A percentile compares a stretch with the other conserved stretches of the same genome.
Conservation (phyloP, 495 filamentous ascomycete species). For the Recurvomyces mirabilis region DNA sequence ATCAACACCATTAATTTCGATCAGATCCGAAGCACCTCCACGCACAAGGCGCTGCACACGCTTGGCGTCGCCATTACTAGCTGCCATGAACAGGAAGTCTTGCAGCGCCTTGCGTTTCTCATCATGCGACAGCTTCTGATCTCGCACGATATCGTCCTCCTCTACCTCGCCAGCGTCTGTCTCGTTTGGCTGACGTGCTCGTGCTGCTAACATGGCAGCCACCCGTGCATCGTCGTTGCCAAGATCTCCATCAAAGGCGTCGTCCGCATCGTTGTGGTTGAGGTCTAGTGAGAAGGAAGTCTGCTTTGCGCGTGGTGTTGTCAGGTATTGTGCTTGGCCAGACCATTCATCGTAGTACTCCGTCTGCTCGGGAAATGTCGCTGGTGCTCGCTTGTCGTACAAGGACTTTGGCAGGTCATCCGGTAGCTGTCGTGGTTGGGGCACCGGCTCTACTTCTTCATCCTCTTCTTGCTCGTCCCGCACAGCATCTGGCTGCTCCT, state of each 20-base stretch:
- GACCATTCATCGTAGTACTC: conserved; percentile 99
- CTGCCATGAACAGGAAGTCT: conserved; percentile 84
- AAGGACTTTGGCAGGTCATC: conserved; percentile 81
- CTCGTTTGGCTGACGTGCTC: conserved; percentile 65
- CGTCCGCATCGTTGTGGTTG: conserved; percentile 60
- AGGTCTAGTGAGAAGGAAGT: conserved; percentile 81
- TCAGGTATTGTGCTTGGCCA: conserved; percentile 92
- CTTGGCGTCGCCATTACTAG: conserved; percentile 88
- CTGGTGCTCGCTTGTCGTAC: conserved; percentile 66
- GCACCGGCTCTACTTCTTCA: neutral
- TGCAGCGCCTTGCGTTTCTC: conserved; percentile 77
- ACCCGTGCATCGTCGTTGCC: conserved; percentile 76
- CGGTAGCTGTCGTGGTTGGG: conserved; percentile 48
- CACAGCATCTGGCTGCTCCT: no score
- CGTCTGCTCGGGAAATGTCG: conserved; percentile 63
- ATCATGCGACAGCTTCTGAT: conserved; percentile 59
- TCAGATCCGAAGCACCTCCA: conserved; percentile 60
- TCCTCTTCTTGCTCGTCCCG: conserved; percentile 3
- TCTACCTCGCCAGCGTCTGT: conserved; percentile 49
- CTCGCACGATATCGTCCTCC: conserved; percentile 63
- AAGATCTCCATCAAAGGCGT: conserved; percentile 46
- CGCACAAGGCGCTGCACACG: conserved; percentile 64
- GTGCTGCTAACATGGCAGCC: conserved; percentile 92
- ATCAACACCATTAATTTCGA: conserved; percentile 84
- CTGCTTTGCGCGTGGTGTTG: conserved; percentile 68